phyloP scores from a whole-genome alignment of 768 basidiomycete species.

The Xerocomellus intermedius region DNA sequence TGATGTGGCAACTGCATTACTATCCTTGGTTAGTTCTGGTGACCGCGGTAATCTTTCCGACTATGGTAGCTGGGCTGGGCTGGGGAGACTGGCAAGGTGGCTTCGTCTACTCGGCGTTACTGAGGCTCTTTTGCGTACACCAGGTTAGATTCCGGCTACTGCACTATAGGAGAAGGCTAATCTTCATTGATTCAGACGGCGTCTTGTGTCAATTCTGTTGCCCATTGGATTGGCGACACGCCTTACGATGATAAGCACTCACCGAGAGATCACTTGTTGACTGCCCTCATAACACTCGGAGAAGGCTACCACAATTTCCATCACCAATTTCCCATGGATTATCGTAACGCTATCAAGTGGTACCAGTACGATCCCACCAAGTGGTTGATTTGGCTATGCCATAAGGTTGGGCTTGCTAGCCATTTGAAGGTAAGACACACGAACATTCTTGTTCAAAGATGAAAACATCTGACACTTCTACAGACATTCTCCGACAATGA shows the following conservation, averaged over 20 bases:
- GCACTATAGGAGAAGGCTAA: neutral
- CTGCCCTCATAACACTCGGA: neutral
- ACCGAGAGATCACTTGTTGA: neutral
- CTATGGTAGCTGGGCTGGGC: neutral
- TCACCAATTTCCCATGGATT: too few relatives aligned
- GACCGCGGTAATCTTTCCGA: neutral
- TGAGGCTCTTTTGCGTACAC: conserved; percentile 1
- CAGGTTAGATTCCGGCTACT: neutral
- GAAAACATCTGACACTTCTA: neutral
- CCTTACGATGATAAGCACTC: conserved; percentile 3
- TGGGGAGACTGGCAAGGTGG: conserved; percentile 8
- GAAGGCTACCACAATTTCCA: too few relatives aligned
- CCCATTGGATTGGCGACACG: conserved; percentile 1
- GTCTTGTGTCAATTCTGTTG: conserved; percentile 1
- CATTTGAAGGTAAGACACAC: neutral
- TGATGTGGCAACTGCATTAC: conserved; percentile 1
- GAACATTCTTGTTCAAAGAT: neutral
- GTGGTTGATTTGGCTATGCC: too few relatives aligned
- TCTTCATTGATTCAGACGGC: neutral
- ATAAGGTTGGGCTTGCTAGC: neutral
- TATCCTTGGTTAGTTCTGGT: neutral
- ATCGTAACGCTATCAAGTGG: too few relatives aligned
- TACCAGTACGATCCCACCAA: too few relatives aligned
- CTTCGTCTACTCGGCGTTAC: neutral
- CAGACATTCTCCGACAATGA: conserved; percentile 4